Evolutionary conservation across 108 stramenopile species (phyloP), one percentile per base, ranked within the genome.

Genomic region (Poteriospumella lacustris): DNA sequence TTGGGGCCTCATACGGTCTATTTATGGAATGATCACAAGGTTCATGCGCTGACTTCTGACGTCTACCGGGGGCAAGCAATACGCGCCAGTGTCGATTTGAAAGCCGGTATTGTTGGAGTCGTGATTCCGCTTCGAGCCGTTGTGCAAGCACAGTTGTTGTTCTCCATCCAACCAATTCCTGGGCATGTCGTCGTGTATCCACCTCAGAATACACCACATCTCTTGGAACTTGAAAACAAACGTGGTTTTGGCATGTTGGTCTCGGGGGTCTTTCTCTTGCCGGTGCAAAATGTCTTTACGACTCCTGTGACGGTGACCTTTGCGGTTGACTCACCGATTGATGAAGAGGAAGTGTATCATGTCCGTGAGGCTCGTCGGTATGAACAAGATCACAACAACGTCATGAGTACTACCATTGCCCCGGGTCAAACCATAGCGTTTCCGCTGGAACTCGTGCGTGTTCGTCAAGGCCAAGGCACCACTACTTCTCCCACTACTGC

Each of bases 1-100:
- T 5, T 40, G 12, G 70, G 70, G 26, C 26, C 31, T 15, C 70
- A 73, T 56, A 73, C 70, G 9, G 70, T 73, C 12, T 73, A 73
- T 33, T 5, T 73, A 5, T 5, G 33, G 5, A 73, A 73, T 73
- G 47, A 73, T 42, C 9, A 56, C 24, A 3, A 42, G 33, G 36
- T 34, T 3, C 47, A 19, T 44, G 3, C 36, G 47, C 24, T 73
- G 12, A 42, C 42, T 39, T n/a, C 31, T 3, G 70, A 73, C 42
- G 70, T 73, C 3, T 73, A 73, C 36, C 70, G 33, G 9, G 43
- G 9, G 3, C n/a, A 31, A 26, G 12, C 5, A 39, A 24, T 73
- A 19, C 36, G 41, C 26, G 70, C 70, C 26, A 73, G 9, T 42
- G 42, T 73, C 3, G 47, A 56, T 9, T 42, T 73, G 12, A 73